A percentile compares a stretch with the other conserved stretches of the same genome.
Conservation (phyloP, 257 asterid species). For the Nicotiana otophora region DNA sequence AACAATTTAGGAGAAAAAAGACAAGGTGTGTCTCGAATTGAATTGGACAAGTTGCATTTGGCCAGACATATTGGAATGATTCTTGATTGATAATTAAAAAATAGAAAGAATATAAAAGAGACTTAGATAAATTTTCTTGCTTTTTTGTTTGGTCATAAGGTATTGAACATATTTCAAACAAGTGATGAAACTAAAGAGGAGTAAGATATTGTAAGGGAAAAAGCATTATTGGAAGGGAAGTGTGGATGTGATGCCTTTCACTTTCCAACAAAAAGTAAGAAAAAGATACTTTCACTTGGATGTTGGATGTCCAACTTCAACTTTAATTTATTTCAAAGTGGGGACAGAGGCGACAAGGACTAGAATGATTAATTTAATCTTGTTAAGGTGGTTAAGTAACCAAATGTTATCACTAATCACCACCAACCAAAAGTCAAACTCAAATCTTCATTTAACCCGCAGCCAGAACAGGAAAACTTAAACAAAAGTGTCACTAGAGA, state of each 20-base stretch:
- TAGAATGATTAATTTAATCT: not conserved
- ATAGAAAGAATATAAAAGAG: too few species aligned
- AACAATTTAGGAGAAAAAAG: too few species aligned
- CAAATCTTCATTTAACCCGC: not conserved
- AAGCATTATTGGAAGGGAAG: slow-evolving; percentile 1
- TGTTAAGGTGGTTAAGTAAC: not conserved
- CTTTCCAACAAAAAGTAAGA: slow-evolving; percentile 12
- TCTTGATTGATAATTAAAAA: too few species aligned
- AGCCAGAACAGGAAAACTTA: not conserved
- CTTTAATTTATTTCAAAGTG: slow-evolving; percentile 4
- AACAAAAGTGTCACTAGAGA: not conserved
- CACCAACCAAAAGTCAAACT: not conserved
- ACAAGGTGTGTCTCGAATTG: too few species aligned
- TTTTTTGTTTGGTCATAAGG: not conserved
- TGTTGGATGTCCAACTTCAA: not conserved
- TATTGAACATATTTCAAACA: not conserved
- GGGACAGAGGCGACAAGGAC: not conserved
- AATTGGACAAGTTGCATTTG: too few species aligned
- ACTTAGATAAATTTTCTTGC: too few species aligned
- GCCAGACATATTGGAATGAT: too few species aligned
- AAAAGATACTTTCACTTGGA: not conserved
- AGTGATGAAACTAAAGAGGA: not conserved
- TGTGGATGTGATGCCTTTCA: slow-evolving; percentile 15
- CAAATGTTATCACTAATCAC: not conserved
- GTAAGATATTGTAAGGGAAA: not conserved